Base-by-base conservation (phyloP, 1,284 basidiomycete species). In the Lignosus rhinocerotis region DNA sequence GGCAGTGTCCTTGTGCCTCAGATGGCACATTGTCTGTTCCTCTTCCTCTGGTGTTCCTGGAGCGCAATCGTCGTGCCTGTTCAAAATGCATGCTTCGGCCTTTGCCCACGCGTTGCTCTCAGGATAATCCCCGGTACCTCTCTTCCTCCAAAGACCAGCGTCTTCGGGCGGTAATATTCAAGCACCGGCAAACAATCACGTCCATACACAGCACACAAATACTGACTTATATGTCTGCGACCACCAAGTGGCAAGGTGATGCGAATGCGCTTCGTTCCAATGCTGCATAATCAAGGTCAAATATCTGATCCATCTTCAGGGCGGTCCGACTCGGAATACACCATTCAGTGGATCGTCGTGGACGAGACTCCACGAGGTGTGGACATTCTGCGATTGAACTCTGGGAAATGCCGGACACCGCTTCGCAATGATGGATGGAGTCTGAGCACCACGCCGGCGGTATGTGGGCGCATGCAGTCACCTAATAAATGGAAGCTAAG, bases 1-100 rank as follows among this genome's bases (percentile, higher is more conserved):
- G 69, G 71, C 34, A 48, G 38, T 9, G 47, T 33, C 69, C 58
- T 73, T 73, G 71, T 73, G 60, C 72, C 61, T 56, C 19, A 59
- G 51, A 60, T 59, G 67, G 70, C 30, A 62, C 52, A 30, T 10
- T 48, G 43, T 19, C 51, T 48, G 6, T n/a, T 46, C 59, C 11
- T 19, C 50, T 3, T 14, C 46, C 32, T n/a, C 47, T 45, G 19
- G 33, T 33, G 30, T 44, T 21, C 62, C 53, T 60, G 59, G 53
- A 34, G 12, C 49, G 46, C 31, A 53, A 34, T 17, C 17, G 39
- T 46, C 17, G 62, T 63, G 49, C 62, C 62, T 63, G 62, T n/a
- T 34, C 19, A 51, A 33, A 52, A 48, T 19, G 39, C 52, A 16
- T 31, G 17, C 16, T 7, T 50, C 44, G 32, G 10, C 50, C 46